These are phyloP conservation scores for Suhomyces emberorum DNA, from an alignment of 805 yeast species.

Conservation along the genomic window DNA sequence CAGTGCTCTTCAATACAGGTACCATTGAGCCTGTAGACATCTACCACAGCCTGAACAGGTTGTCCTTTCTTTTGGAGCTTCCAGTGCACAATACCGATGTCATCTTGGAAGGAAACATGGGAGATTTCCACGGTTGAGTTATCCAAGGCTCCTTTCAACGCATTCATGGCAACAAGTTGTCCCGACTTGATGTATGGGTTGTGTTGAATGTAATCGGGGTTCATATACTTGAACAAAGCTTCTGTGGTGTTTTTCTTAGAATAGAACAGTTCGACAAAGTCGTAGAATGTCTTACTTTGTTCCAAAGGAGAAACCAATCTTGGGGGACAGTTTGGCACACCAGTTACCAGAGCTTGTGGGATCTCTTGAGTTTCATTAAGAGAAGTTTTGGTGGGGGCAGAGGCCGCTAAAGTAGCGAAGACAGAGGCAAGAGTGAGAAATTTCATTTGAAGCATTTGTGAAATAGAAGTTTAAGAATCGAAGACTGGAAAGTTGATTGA, in stretches of 20 bases:
- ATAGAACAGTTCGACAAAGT: slow-evolving; percentile 2
- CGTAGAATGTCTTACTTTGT: slow-evolving; percentile 3
- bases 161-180: not conserved
- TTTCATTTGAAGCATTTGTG: not conserved
- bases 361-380: not conserved
- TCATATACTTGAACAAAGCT: not conserved
- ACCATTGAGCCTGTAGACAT: slow-evolving; percentile 3
- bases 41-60: not conserved
- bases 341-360: not conserved
- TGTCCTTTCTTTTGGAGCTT: not conserved
- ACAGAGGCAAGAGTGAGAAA: not conserved
- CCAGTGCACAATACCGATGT: slow-evolving; percentile 2
- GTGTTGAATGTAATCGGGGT: slow-evolving; percentile 4
- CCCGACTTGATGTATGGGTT: slow-evolving; percentile 1
- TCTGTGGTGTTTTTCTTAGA: slow-evolving; percentile 1
- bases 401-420: not conserved
- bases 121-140: not conserved
- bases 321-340: slow-evolving; percentile 2
- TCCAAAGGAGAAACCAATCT: not conserved
- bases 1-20: slow-evolving; percentile 5
- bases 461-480: too few relatives aligned
- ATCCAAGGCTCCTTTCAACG: not conserved
- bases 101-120: slow-evolving; percentile 1
- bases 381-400: not conserved
- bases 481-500: not conserved